Base-by-base conservation (phyloP, 768 basidiomycete species). In the Candolleomyces aberdarensis region DNA sequence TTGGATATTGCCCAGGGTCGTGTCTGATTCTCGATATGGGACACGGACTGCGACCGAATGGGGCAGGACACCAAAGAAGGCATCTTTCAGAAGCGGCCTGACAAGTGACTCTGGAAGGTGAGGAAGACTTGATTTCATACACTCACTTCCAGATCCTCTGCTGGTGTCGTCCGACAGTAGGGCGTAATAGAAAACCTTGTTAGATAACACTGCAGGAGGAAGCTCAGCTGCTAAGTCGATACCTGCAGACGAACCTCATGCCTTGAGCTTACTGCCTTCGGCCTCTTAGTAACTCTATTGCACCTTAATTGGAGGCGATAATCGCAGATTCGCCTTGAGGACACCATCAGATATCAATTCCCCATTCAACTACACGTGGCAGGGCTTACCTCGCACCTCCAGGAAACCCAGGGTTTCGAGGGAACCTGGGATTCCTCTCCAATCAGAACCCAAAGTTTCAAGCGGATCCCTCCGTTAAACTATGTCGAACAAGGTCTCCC, bases 1-100 rank as follows among this genome's bases (percentile, higher is more conserved):
- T 58, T 53, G 57, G 57, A 59, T 57, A 61, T 64, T 59, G 49
- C 47, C 41, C 65, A 69, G 67, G 67, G 67, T 67, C 67, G 62
- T 66, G 60, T 51, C 59, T 65, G 58, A 48, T 60, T 60, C 61
- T 61, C 60, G 60, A 61, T 61, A 56, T 61, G 60, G 60, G 55
- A 56, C 40, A 52, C 60, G 31, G 49, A 22, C 59, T n/a, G 54
- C 40, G 44, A 39, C 53, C 54, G 36, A 52, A 61, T 61, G 60
- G 60, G 56, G 54, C 49, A 57, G 17, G 26, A 36, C 19, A 8
- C 53, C 54, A 41, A 56, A 41, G 36, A 43, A 20, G 54, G 40
- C 8, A 56, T 7, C 15, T 17, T 43, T 43, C 32, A 55, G 15
- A 11, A 11, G 17, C 14, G 15, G 51, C 10, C 14, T 43, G 49